Base-by-base conservation (phyloP, 75 land plant genomes). In the Pseudotsuga menziesii region DNA sequence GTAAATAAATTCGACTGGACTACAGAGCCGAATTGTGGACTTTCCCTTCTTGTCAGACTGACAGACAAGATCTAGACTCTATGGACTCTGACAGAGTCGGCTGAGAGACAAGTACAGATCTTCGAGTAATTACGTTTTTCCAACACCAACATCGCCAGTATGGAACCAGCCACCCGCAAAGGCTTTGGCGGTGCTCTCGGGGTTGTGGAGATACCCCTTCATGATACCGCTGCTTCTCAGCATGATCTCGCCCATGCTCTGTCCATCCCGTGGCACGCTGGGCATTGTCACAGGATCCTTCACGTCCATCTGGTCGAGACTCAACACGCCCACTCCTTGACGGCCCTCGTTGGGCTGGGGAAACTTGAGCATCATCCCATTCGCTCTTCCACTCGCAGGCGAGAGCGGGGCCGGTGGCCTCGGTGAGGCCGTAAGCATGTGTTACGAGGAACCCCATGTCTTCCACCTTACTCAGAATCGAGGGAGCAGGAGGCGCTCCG, bases 201-300 rank as follows among this genome's bases (percentile, higher is more conserved):
- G 73, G 71, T 93, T 87, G 26, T 86, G 86, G 58, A 80, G 83
- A 81, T 93, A 93, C 0, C 96, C 96, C 56, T 87, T 85, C 96
- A 93, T 93, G 54, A 93, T 57, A 35, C 85, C 82, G 77, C 82
- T 85, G 0, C 97, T 94, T 14, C 86, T 62, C 27, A 92, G 35
- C 59, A 88, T 83, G 3, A 94, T 87, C 77, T 94, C 97, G 13
- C 97, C 97, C 58, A 82, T 76, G 3, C 86, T 84, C 22, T 70
- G 64, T 0, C 90, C 94, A 62, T 94, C 97, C 0, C 78, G 76
- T 0, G 89, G 79, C 14, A 92, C 94, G 64, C 88, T 87, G 4
- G 2, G 52, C 92, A 86, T 84, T 4, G 89, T 90, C 1, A 57
- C 52, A 14, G 80, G 63, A 64, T 93, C 78, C 62, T 75, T 81